Evolutionary conservation across 192 early-diverging fungal genomes (phyloP).

Genomic region (Entomortierella beljakovae): DNA sequence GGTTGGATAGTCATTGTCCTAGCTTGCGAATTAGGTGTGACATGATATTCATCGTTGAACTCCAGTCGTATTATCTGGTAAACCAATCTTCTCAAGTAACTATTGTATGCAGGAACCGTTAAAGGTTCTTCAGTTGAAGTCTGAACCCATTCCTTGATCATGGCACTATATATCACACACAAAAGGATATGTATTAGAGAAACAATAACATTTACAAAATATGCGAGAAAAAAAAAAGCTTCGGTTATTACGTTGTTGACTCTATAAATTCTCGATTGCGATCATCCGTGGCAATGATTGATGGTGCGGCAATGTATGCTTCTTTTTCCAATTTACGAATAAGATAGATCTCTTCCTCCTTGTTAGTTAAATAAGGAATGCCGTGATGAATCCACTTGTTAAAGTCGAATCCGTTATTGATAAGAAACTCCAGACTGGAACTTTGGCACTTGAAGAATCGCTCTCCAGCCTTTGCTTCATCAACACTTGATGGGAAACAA

Average conservation of each 20-base stretch:
- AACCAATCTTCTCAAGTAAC: conserved; percentile 78
- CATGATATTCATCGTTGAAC: conserved; percentile 31
- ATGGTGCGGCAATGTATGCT: neutral
- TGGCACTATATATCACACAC: conserved; percentile 1
- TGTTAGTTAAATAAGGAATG: conserved; percentile 76
- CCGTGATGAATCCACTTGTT: conserved; percentile 88
- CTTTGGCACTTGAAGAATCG: conserved; percentile 60
- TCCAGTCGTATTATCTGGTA: conserved; percentile 76
- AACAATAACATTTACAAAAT: neutral
- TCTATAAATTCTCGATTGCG: conserved; percentile 63
- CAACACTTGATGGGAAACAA: conserved; percentile 77
- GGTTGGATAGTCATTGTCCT: conserved; percentile 52
- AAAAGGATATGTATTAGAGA: neutral
- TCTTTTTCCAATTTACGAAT: conserved; percentile 22
- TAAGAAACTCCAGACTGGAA: conserved; percentile 79
- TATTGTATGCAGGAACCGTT: conserved; percentile 61
- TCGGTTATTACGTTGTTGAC: conserved; percentile 50
- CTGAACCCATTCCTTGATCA: conserved; percentile 59
- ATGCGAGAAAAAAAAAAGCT: neutral
- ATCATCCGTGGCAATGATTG: conserved; percentile 64
- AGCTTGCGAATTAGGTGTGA: conserved; percentile 31
- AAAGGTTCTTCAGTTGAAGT: conserved; percentile 29
- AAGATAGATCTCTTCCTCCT: conserved; percentile 62
- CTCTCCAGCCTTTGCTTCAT: conserved; percentile 60
- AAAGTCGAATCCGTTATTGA: conserved; percentile 86